Base-by-base conservation (phyloP, 176 grass and related monocot species). In the Phyllostachys edulis region DNA sequence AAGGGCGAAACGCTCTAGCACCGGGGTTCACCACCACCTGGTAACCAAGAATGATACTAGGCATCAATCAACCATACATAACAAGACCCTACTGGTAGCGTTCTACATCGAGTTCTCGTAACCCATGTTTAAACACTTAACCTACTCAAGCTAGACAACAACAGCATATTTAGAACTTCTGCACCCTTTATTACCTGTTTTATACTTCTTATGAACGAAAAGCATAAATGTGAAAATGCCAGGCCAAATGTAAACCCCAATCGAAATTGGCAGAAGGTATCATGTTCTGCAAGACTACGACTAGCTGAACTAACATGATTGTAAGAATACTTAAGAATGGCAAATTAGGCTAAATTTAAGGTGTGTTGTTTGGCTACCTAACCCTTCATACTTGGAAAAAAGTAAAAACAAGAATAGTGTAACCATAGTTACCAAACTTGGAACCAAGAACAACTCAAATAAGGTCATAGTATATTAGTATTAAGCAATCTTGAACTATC, bases 61-160 rank as follows among this genome's bases (percentile, higher is more conserved):
- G 36, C 36, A 37, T 37, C 36, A 37, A 37, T 37, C 36, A 37
- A 37, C 36, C 36, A 37, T 37, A 4, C 36, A 37, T 37, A 37
- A 37, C 36, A 37, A 37, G 36, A 37, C 36, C 1, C 4, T 37
- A 37, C 36, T 37, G 3, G 36, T 4, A 37, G 4, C 36, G 36
- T 37, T 37, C 36, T 37, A 37, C 36, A 37, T 37, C 36, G 36
- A 37, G 1, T 37, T 37, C 36, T 4, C 36, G 36, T 37, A 37
- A 37, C 36, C 36, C 36, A 37, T n/a, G n/a, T n/a, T n/a, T n/a
- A n/a, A n/a, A n/a, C n/a, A n/a, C n/a, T n/a, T n/a, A n/a, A n/a
- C n/a, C n/a, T n/a, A n/a, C n/a, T n/a, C 67, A 87, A 92, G 80
- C 88, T 95, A 92, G 83, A n/a, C n/a, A n/a, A n/a, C 90, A 89